phyloP scores from a whole-genome alignment of 768 basidiomycete species.

The Omphalotus guepiniiformis region DNA sequence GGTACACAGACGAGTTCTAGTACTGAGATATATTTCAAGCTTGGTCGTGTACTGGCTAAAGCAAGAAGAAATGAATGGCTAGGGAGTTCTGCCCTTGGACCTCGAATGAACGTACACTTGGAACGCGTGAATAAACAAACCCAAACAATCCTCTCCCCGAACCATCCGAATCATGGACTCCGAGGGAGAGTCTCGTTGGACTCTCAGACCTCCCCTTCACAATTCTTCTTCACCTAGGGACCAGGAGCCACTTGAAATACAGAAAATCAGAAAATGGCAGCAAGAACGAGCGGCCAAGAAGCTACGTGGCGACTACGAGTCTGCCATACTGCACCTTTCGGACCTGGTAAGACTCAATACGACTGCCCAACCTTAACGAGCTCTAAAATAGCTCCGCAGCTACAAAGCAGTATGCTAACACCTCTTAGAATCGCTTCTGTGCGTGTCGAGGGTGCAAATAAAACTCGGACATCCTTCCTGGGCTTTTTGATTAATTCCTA shows the following conservation, averaged over 20 bases:
- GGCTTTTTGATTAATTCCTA: slow-evolving; percentile 72
- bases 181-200: slow-evolving; percentile 2
- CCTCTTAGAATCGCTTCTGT: slow-evolving; percentile 71
- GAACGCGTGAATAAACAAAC: too few species aligned
- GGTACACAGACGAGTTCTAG: background rate
- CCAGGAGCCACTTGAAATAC: slow-evolving; percentile 51
- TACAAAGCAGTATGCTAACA: slow-evolving; percentile 16
- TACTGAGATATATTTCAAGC: background rate
- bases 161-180: background rate
- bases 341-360: slow-evolving; percentile 48
- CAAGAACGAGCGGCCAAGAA: slow-evolving; percentile 66
- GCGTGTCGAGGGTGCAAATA: slow-evolving; percentile 70
- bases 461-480: slow-evolving; percentile 79
- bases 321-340: slow-evolving; percentile 54
- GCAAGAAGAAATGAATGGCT: too few species aligned
- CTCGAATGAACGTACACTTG: too few species aligned
- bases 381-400: background rate
- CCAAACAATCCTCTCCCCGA: too few species aligned
- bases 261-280: slow-evolving; percentile 66
- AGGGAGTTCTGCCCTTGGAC: too few species aligned
- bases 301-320: slow-evolving; percentile 76
- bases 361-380: background rate
- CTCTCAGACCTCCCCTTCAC: slow-evolving; percentile 43
- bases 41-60: too few species aligned
- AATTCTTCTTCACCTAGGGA: slow-evolving; percentile 52